Evolutionary conservation across 1,139 yeast genomes (phyloP), one percentile per base, ranked within the genome.

Genomic region (Wickerhamomyces sp.): DNA sequence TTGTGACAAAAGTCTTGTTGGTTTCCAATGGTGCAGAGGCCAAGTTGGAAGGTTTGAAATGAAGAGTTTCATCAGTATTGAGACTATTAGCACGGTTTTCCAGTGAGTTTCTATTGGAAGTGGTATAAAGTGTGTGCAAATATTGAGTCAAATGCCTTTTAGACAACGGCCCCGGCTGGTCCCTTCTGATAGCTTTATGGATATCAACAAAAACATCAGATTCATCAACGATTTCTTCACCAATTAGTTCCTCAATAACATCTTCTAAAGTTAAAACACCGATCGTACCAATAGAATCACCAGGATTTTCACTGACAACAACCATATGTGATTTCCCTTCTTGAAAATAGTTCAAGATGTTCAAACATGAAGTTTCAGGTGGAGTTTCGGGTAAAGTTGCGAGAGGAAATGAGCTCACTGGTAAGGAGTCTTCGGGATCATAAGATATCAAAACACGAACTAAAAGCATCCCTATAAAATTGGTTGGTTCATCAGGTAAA

Each of bases 251-350:
- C 63, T 92, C 98, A 57, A 92, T 92, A 14, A 92, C 97, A 60
- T 92, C 98, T 63, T 92, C 98, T 46, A 92, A 70, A 1, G 98
- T 92, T 36, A 92, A 68, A 7, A 92, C 96, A 46, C 98, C 98
- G 28, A 84, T 60, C 0, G 96, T 95, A 19, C 97, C 97, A 26
- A 72, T 64, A 4, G 94, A 81, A 47, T 78, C 89, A 37, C 98
- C 98, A 0, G 97, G 97, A 36, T 72, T 69, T 45, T 80, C 83
- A 51, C 94, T 81, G 12, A 92, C 96, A 31, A 90, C 82, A 53
- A 94, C 92, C 98, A 92, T 92, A 62, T 92, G 98, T 2, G 96
- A 83, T 61, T 89, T 90, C 45, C 98, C 98, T 61, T 90, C 97
- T 64, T 92, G 98, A 72, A 92, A 92, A 63, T 90, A 92, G 62